Percentiles rank a stretch among this genome's conserved stretches.
Conservation (phyloP, 495 filamentous ascomycete species). For the Hypoxylon trugodes region DNA sequence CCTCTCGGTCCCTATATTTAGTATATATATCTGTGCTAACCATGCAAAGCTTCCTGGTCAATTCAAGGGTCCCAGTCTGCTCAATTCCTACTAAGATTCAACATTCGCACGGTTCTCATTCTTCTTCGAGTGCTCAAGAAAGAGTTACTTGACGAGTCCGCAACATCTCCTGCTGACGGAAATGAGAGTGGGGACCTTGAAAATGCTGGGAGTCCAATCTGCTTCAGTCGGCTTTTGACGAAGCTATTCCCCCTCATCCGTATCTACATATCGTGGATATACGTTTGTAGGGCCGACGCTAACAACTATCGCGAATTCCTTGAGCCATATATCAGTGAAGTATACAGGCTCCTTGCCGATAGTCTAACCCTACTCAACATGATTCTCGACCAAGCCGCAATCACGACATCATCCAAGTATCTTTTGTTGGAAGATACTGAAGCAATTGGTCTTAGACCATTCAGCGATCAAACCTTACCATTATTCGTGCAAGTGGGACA, state of each 20-base stretch:
- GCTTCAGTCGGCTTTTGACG: conserved; percentile 31
- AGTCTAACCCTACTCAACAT: conserved; percentile 47
- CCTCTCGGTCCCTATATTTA: neutral
- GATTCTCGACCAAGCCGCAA: conserved; percentile 39
- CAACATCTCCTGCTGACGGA: conserved; percentile 11
- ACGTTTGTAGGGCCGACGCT: conserved; percentile 47
- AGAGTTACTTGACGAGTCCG: conserved; percentile 65
- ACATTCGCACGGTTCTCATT: conserved; percentile 80
- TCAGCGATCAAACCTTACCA: conserved; percentile 43
- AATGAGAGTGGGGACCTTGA: neutral
- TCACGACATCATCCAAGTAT: conserved; percentile 40
- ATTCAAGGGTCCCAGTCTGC: conserved; percentile 61
- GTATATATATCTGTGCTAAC: conserved; percentile 37
- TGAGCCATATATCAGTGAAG: conserved; percentile 51
- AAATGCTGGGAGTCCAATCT: conserved; percentile 32
- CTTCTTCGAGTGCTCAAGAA: conserved; percentile 77
- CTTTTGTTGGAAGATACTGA: conserved; percentile 53
- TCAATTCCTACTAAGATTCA: conserved; percentile 79
- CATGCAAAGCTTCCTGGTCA: conserved; percentile 45
- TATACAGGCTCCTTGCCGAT: conserved; percentile 49
- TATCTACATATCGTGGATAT: conserved; percentile 56
- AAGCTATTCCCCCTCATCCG: conserved; percentile 52
- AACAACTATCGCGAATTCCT: conserved; percentile 50
- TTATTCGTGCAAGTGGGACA: conserved; percentile 34
- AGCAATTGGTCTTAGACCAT: conserved; percentile 51